Conservation (phyloP, 495 filamentous ascomycete genomes). For the Recurvomyces mirabilis region DNA sequence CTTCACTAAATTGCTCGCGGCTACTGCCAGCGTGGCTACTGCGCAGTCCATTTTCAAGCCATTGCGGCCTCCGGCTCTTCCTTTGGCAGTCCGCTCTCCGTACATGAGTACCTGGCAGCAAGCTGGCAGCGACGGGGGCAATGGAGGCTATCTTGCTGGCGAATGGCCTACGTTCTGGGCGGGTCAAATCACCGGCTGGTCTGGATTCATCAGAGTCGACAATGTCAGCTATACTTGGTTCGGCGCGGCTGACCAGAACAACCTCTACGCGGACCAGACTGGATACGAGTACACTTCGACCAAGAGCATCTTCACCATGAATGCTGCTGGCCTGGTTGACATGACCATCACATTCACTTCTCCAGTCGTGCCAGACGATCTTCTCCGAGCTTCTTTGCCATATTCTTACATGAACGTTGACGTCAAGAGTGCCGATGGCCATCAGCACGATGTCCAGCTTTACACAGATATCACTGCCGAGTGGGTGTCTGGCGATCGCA, state of each 20-base stretch:
- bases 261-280: conserved; percentile 38
- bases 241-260: conserved; percentile 30
- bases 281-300: conserved; percentile 48
- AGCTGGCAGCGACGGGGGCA: conserved; percentile 42
- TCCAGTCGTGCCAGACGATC: conserved; percentile 42
- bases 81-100: conserved; percentile 48
- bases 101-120: conserved; percentile 47
- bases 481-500: conserved; percentile 47
- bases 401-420: conserved; percentile 49
- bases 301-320: conserved; percentile 45
- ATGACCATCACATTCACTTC: conserved; percentile 51
- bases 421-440: conserved; percentile 42
- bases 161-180: conserved; percentile 29
- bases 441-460: conserved; percentile 44
- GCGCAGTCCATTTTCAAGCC: conserved; percentile 40
- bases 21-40: conserved; percentile 1
- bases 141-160: conserved; percentile 49
- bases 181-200: conserved; percentile 42
- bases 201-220: conserved; percentile 48
- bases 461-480: conserved; percentile 56
- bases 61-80: conserved; percentile 46
- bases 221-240: conserved; percentile 46
- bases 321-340: conserved; percentile 36
- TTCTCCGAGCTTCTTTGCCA: conserved; percentile 43
- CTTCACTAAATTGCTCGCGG: not conserved